phyloP scores from a whole-genome alignment of 1,284 basidiomycete species.

The Trichosporon asahii region DNA sequence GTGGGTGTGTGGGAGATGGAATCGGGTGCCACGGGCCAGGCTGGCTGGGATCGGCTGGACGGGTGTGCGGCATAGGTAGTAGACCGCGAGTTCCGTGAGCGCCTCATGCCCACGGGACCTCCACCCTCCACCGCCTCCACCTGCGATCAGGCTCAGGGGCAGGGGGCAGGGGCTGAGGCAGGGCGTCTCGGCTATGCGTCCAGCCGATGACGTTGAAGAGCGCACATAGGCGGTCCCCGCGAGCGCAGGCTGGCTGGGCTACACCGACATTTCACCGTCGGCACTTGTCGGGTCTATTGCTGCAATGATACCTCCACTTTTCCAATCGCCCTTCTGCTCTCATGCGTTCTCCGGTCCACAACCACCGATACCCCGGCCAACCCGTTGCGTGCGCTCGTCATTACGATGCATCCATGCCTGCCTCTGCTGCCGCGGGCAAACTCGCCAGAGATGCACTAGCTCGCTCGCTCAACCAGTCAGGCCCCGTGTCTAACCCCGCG shows the following conservation, averaged over 20 bases:
- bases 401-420: neutral
- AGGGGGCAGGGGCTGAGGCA: too few species aligned
- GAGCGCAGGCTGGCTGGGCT: neutral
- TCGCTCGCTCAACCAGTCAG: neutral
- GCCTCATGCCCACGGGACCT: neutral
- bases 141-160: neutral
- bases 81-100: neutral
- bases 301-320: neutral
- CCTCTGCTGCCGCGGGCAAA: neutral
- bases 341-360: neutral
- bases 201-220: conserved; percentile 5
- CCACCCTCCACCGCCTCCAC: conserved; percentile 3
- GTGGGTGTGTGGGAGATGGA: neutral
- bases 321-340: neutral
- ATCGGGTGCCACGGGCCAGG: neutral
- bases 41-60: too few species aligned
- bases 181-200: conserved; percentile 3
- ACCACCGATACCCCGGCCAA: neutral
- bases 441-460: neutral
- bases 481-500: neutral
- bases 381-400: neutral
- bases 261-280: conserved; percentile 4
- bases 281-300: conserved; percentile 7
- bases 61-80: neutral
- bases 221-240: neutral